phyloP scores from a whole-genome alignment of 2,329 filamentous ascomycete genomes.

The Verticillium dahliae region DNA sequence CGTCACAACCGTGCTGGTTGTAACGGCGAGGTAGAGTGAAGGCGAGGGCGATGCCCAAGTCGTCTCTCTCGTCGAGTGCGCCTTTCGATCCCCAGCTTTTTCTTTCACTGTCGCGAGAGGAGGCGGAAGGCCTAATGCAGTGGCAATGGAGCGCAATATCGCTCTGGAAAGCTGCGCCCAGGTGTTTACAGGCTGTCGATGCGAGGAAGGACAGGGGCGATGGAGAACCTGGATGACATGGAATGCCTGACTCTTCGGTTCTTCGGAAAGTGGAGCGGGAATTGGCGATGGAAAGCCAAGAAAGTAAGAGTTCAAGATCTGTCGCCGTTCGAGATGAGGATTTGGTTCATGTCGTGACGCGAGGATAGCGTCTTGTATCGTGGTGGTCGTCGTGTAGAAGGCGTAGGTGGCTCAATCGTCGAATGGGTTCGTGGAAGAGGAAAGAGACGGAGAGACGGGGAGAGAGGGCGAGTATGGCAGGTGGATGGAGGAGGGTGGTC shows the following conservation, averaged over 20 bases:
- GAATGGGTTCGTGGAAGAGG: neutral
- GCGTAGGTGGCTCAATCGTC: neutral
- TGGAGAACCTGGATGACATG: neutral
- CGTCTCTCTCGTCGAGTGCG: constrained; percentile 2
- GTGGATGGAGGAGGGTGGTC: neutral
- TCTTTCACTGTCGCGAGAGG: neutral
- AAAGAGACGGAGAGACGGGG: neutral
- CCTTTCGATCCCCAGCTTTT: neutral
- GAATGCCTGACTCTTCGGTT: neutral
- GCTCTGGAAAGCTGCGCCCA: neutral
- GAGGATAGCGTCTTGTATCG: neutral
- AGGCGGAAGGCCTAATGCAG: neutral
- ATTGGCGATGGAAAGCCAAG: neutral
- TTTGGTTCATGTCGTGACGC: neutral
- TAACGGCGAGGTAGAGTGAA: too few relatives aligned
- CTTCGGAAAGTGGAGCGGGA: neutral
- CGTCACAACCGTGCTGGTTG: too few relatives aligned
- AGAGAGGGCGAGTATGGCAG: neutral
- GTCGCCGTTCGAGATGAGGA: neutral
- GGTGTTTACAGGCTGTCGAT: neutral
- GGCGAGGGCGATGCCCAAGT: neutral
- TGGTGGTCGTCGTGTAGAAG: neutral
- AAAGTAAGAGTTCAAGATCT: neutral
- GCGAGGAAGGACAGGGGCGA: neutral
- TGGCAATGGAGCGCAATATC: constrained; percentile 1